Evolutionary conservation across 2,329 filamentous ascomycete species (phyloP).

Genomic region (Colletotrichum truncatum): DNA sequence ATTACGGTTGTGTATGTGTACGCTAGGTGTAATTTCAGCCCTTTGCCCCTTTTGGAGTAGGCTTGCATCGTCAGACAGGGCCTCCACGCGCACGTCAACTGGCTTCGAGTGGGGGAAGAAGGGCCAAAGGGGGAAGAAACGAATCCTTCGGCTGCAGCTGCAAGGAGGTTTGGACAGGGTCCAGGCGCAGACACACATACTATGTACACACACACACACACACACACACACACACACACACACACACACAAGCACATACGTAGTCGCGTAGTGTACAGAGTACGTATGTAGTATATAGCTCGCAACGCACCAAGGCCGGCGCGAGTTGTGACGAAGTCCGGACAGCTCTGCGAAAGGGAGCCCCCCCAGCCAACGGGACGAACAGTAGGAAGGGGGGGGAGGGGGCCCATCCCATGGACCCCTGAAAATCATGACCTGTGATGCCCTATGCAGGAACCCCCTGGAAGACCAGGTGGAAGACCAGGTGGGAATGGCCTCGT

Average conservation of each 20-base stretch:
- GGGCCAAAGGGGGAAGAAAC: neutral
- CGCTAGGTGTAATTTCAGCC: conserved; percentile 22
- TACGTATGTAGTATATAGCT: too few relatives aligned
- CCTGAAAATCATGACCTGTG: conserved; percentile 1
- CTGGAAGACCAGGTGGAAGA: neutral
- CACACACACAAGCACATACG: too few relatives aligned
- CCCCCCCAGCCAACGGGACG: conserved; percentile 16
- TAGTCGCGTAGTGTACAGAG: too few relatives aligned
- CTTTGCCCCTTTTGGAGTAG: conserved; percentile 16
- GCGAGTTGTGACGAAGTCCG: conserved; percentile 16
- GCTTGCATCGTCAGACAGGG: conserved; percentile 9
- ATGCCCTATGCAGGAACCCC: conserved; percentile 5
- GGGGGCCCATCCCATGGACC: too few relatives aligned
- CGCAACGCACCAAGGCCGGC: neutral
- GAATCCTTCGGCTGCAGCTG: conserved; percentile 16
- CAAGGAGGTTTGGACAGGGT: conserved; percentile 12
- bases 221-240: neutral
- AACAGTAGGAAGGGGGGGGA: too few relatives aligned
- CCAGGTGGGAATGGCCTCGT: conserved; percentile 2
- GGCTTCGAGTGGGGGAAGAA: neutral
- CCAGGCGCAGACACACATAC: too few relatives aligned
- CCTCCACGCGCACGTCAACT: conserved; percentile 26
- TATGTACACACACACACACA: neutral
- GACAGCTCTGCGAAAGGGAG: conserved; percentile 7
- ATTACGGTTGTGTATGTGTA: too few relatives aligned